These are phyloP conservation scores for Tylopilus rubrobrunneus DNA, from an alignment of 768 basidiomycete genomes.

Conservation along the genomic window DNA sequence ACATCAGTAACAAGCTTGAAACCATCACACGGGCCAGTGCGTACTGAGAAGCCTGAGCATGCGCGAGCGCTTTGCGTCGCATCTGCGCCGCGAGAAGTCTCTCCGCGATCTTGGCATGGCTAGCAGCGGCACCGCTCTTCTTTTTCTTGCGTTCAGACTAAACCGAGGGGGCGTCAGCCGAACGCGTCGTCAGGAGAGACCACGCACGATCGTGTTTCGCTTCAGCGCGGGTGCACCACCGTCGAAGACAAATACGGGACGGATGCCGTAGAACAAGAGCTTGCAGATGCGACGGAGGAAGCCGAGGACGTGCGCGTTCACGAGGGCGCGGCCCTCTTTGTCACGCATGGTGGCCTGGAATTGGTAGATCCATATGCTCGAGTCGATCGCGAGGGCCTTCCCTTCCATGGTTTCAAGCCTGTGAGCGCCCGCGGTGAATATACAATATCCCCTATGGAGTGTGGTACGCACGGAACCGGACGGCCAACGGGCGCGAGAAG, in stretches of 20 bases:
- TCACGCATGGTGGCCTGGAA: slow-evolving; percentile 99
- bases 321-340: slow-evolving; percentile 85
- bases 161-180: slow-evolving; percentile 4
- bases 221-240: slow-evolving; percentile 93
- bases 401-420: slow-evolving; percentile 94
- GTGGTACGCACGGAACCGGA: slow-evolving; percentile 71
- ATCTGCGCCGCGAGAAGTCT: slow-evolving; percentile 90
- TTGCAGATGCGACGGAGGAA: slow-evolving; percentile 89
- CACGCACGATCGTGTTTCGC: slow-evolving; percentile 77
- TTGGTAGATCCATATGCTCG: slow-evolving; percentile 99
- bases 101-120: slow-evolving; percentile 85
- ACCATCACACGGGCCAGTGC: slow-evolving; percentile 13
- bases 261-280: slow-evolving; percentile 94
- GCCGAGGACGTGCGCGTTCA: slow-evolving; percentile 93
- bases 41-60: slow-evolving; percentile 44
- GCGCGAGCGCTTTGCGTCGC: slow-evolving; percentile 81
- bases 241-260: slow-evolving; percentile 98
- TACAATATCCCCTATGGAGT: not conserved
- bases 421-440: slow-evolving; percentile 8
- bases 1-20: not conserved
- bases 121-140: slow-evolving; percentile 86
- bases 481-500: slow-evolving; percentile 90
- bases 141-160: slow-evolving; percentile 86
- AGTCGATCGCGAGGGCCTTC: slow-evolving; percentile 96
- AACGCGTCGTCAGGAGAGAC: not conserved